Evolutionary conservation across 257 asterid species (phyloP), one percentile per base, ranked within the genome.

Genomic region (Hygrophila difformis): DNA sequence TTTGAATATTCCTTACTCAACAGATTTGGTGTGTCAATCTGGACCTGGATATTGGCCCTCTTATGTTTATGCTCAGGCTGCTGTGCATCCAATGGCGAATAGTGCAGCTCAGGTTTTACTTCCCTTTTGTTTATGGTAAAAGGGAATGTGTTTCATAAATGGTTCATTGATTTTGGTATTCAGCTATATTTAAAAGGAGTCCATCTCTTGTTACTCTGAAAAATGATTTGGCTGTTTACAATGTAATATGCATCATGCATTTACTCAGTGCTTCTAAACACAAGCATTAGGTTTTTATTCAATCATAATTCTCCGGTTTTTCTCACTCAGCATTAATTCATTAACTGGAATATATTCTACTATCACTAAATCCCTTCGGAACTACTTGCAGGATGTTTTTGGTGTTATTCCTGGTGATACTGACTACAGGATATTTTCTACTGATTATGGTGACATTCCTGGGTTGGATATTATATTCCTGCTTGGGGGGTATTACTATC

Each of bases 21-120:
- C 82, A 89, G 99, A 91, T 74, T 60, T 91, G 56, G 94, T 91
- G 41, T 86, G 96, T 72, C 99, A 86, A 68, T 86, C 99, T 74
- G 99, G 99, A 68, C 96, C 96, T n/a, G 96, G 95, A 49, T 72
- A 96, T 56, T 91, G 94, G 99, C 95, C 99, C 62, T 71, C 96
- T 36, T 53, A 55, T 54, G 64, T 86, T 39, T 91, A 91, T 82
- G 84, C 96, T 45, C 78, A 80, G 61, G 72, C 96, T 42, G 99
- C 93, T 58, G 51, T 78, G 47, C 64, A 86, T 82, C 96, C 96
- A 39, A 86, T 86, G 96, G 96, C 84, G 47, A 86, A 77, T 72
- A 86, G 99, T 65, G 96, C 95, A 46, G 93, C 99, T 64, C 99
- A 91, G 96, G 99, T 91, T 61, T 68, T 33, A 18, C 50, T 51